Evolutionary conservation across 2,329 filamentous ascomycete species (phyloP), one percentile per base, ranked within the genome.

Genomic region (Claviceps purpurea): DNA sequence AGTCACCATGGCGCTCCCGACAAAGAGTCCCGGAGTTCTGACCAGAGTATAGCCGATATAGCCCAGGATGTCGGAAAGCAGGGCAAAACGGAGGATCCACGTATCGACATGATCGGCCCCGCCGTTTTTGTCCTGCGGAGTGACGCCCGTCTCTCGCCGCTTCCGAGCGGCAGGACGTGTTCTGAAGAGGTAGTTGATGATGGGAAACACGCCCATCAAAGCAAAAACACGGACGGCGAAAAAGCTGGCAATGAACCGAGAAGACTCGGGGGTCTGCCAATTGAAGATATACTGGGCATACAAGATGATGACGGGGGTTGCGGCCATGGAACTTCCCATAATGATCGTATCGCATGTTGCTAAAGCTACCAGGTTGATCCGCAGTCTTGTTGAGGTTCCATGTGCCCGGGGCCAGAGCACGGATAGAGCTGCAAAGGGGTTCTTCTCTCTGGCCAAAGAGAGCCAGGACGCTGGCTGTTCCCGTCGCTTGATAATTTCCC

Each of bases 81-180:
- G 76, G 1, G 89, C 84, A 3, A 79, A 60, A 13, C 89, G 84
- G 50, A 97, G 82, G 40, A 94, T 71, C 64, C 76, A 78, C 7
- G 95, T 73, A 60, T 98, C 91, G 16, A 95, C 75, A 20, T 65
- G 70, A 64, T 95, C 89, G 1, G 85, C 85, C 13, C 93, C 91
- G 0, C 73, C 70, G 57, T 82, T 83, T 52, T 67, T 73, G 59
- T 80, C 76, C 2, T 63, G 53, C 2, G 60, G 55, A 56, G 55
- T 56, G 8, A 62, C 63, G 11, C 70, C 70, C 0, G 64, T 68
- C 48, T 66, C 64, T 54, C 69, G 62, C 18, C 60, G 64, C 51
- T 65, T 66, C 18, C 70, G 68, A 20, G 71, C 67, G 14, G 73
- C 66, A 56, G 80, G 70, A 56, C 77, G 65, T 11, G 69, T 66